These are phyloP conservation scores for Cucurbitaria berberidis DNA, from an alignment of 2,329 filamentous ascomycete species.

Conservation along the genomic window DNA sequence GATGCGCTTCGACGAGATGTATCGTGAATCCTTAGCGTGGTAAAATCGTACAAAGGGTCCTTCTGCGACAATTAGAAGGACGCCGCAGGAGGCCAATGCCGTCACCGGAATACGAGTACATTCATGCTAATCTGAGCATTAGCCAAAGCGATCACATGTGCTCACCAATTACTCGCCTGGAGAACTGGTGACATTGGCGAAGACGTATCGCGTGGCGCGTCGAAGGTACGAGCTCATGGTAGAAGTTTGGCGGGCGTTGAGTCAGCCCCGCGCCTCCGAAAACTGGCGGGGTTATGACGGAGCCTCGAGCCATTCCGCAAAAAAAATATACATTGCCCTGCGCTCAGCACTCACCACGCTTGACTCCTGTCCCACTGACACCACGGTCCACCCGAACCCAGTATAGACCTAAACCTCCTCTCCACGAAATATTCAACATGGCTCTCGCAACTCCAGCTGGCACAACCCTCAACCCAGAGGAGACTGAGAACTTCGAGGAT, in stretches of 20 bases:
- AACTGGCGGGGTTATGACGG: constrained; percentile 34
- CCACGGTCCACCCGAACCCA: neutral
- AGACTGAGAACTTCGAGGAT: constrained; percentile 73
- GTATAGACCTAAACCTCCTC: neutral
- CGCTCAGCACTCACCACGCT: neutral
- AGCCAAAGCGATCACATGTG: constrained; percentile 11
- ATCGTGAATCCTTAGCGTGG: constrained; percentile 29
- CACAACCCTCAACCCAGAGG: constrained; percentile 55
- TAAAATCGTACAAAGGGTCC: constrained; percentile 52
- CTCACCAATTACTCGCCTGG: constrained; percentile 31
- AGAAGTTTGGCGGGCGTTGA: constrained; percentile 43
- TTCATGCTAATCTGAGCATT: constrained; percentile 44
- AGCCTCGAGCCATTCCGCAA: constrained; percentile 24
- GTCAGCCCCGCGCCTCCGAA: constrained; percentile 38
- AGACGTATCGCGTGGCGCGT: constrained; percentile 22
- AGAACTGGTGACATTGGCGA: constrained; percentile 45
- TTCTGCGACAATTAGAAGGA: constrained; percentile 51
- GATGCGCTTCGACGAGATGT: constrained; percentile 52
- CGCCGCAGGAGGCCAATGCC: constrained; percentile 48
- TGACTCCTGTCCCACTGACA: neutral
- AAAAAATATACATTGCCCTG: constrained; percentile 27
- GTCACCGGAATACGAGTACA: constrained; percentile 53
- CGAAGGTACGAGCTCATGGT: constrained; percentile 23
- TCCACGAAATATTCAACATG: constrained; percentile 34
- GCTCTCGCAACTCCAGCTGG: constrained; percentile 40